These are phyloP conservation scores for Solanum megistacrolobum DNA, from an alignment of 257 asterid species.

Conservation along the genomic window DNA sequence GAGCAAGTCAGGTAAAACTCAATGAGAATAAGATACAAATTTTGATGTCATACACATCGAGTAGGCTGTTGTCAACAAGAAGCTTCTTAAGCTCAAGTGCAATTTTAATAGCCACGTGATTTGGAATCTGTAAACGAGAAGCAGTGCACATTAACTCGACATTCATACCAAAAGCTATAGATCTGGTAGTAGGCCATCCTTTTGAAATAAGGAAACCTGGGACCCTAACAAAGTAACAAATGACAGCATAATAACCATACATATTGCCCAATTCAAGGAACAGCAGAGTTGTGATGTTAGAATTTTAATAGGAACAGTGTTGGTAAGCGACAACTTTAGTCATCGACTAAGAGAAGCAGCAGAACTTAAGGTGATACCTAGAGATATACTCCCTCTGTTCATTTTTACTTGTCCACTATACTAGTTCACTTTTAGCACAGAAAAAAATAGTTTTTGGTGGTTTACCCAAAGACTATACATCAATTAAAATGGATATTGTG, in stretches of 20 bases:
- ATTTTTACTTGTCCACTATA: not conserved
- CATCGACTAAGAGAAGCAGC: not conserved
- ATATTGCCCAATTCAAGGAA: not conserved
- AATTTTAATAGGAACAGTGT: not conserved
- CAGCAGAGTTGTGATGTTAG: not conserved
- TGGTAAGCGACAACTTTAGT: not conserved
- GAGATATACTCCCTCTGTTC: not conserved
- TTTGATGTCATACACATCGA: conserved; percentile 71
- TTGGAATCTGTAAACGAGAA: conserved; percentile 73
- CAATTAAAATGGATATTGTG: not conserved
- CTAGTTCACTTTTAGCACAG: not conserved
- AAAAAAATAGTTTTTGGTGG: not conserved
- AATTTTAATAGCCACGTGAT: conserved; percentile 94
- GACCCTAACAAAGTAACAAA: not conserved
- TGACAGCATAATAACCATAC: not conserved
- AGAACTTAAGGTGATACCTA: not conserved
- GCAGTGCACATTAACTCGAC: not conserved
- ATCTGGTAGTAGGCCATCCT: not conserved
- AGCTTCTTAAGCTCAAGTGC: conserved; percentile 96
- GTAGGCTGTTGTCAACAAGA: conserved; percentile 90
- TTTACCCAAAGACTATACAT: not conserved
- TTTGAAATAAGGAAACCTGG: not conserved
- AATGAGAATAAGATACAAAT: not conserved
- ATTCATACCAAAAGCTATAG: not conserved
- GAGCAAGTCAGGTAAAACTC: not conserved